Percentiles rank a stretch among this genome's conserved stretches.
phyloP scores from a whole-genome alignment of 164 flowering plant species.

The Aristolochia fimbriata region DNA sequence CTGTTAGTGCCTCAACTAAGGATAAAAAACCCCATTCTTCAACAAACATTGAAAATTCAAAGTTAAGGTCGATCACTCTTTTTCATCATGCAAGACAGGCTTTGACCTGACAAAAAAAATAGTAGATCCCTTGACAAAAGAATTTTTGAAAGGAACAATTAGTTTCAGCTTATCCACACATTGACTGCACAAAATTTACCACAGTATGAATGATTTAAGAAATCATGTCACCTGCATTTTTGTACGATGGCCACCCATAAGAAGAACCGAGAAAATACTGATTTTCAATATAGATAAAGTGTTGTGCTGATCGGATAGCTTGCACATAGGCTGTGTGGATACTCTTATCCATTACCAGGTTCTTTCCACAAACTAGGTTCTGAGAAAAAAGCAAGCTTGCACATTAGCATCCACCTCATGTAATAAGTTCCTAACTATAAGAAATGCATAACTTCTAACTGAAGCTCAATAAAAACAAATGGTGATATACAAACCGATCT shows the following conservation, averaged over 20 bases:
- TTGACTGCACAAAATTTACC: neutral
- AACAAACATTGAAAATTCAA: no score
- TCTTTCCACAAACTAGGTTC: constrained; percentile 54
- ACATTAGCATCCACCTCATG: no score
- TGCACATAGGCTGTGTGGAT: constrained; percentile 79
- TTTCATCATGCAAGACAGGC: no score
- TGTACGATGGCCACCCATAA: constrained; percentile 75
- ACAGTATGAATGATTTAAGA: neutral
- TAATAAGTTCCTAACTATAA: no score
- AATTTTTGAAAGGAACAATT: no score
- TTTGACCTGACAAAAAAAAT: no score
- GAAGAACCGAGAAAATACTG: constrained; percentile 61
- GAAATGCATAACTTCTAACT: no score
- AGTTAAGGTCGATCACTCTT: no score
- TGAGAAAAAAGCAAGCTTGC: constrained; percentile 17
- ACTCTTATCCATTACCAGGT: constrained; percentile 61
- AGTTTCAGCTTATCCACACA: neutral
- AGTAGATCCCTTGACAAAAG: no score
- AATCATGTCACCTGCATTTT: constrained; percentile 48
- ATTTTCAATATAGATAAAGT: constrained; percentile 73
- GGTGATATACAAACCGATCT: constrained; percentile 29
- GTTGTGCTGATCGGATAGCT: constrained; percentile 79
- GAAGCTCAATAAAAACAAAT: no score
- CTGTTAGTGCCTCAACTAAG: no score
- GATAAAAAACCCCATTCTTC: no score